phyloP scores from a whole-genome alignment of 352 stramenopile species.

The Pythium vanterpoolii region DNA sequence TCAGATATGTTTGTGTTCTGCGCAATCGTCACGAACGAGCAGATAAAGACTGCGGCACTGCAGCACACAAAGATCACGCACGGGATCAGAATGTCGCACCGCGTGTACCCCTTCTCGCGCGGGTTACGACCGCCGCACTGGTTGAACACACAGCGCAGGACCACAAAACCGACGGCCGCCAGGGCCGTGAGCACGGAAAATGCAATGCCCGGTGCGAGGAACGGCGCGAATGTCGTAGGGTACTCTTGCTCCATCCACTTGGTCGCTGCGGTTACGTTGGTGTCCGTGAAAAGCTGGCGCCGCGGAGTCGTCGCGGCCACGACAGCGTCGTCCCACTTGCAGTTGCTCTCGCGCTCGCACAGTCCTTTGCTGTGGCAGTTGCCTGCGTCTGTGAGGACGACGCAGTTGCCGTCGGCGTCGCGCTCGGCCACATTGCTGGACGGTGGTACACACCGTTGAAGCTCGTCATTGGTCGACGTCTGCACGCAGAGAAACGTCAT shows the following conservation, averaged over 20 bases:
- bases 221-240: conserved; percentile 59
- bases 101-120: conserved; percentile 71
- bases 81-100: conserved; percentile 72
- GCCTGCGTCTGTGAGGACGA: conserved; percentile 41
- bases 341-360: conserved; percentile 76
- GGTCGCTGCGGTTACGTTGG: conserved; percentile 46
- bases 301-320: conserved; percentile 33
- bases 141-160: conserved; percentile 80
- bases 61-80: conserved; percentile 59
- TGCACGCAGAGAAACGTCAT: conserved; percentile 72
- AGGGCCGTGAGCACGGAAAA: conserved; percentile 65
- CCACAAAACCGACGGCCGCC: conserved; percentile 50
- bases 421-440: conserved; percentile 46
- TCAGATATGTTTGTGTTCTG: conserved; percentile 83
- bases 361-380: conserved; percentile 56
- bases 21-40: conserved; percentile 63
- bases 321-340: conserved; percentile 75
- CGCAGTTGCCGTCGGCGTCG: conserved; percentile 50
- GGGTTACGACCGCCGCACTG: conserved; percentile 73
- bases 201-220: conserved; percentile 67
- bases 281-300: conserved; percentile 51
- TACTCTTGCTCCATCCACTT: conserved; percentile 72
- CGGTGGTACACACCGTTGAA: conserved; percentile 55
- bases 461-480: conserved; percentile 35
- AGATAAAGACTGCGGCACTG: conserved; percentile 77